phyloP scores from a whole-genome alignment of 2,329 filamentous ascomycete genomes.

The Lachnellula subtilissima region DNA sequence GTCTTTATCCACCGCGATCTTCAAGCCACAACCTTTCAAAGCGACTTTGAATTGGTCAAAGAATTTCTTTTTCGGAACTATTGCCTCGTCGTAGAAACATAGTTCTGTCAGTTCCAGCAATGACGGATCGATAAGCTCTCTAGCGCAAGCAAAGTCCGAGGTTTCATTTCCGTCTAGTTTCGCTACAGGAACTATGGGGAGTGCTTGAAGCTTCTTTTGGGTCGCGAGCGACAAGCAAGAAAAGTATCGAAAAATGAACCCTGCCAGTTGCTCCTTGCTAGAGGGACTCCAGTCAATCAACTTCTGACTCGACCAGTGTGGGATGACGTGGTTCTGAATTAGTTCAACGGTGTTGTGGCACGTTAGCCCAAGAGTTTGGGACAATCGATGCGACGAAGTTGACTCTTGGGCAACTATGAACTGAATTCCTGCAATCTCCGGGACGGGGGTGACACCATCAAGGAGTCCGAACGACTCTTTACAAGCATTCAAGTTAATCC shows the following conservation, averaged over 20 bases:
- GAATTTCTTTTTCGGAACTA: constrained; percentile 18
- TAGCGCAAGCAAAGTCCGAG: constrained; percentile 14
- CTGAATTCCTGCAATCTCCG: constrained; percentile 13
- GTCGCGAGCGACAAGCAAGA: constrained; percentile 3
- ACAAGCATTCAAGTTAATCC: constrained; percentile 11
- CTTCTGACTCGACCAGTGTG: constrained; percentile 14
- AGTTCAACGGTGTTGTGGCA: constrained; percentile 7
- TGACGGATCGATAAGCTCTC: constrained; percentile 20
- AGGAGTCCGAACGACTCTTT: constrained; percentile 12
- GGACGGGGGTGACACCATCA: constrained; percentile 10
- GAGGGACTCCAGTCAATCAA: constrained; percentile 2
- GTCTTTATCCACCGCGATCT: constrained; percentile 16
- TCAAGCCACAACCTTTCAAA: constrained; percentile 21
- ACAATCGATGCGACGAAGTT: constrained; percentile 1
- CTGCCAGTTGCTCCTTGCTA: constrained; percentile 15
- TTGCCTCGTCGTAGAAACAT: constrained; percentile 27
- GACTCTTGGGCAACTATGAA: constrained; percentile 12
- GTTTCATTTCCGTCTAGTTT: constrained; percentile 9
- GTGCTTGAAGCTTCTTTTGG: constrained; percentile 9
- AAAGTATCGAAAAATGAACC: constrained; percentile 15
- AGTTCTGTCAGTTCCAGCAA: constrained; percentile 7
- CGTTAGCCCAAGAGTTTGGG: constrained; percentile 8
- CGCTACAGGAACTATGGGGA: constrained; percentile 20
- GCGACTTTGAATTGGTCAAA: constrained; percentile 11
- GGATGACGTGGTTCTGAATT: constrained; percentile 19